Evolutionary conservation across 2,329 filamentous ascomycete species (phyloP), one percentile per base, ranked within the genome.

Genomic region (Madurella fahalii): DNA sequence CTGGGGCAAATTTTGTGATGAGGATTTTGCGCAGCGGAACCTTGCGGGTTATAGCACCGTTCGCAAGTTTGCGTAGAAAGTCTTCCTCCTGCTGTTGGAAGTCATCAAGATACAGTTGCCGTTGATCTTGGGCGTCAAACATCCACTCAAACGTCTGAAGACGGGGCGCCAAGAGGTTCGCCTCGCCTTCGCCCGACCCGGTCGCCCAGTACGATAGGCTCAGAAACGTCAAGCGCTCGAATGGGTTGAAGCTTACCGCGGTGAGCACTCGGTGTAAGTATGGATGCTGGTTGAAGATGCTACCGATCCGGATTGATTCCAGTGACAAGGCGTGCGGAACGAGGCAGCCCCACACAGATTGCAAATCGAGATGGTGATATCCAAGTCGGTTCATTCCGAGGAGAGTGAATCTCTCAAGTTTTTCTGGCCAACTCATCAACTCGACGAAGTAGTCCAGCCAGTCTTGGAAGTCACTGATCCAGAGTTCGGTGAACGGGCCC

Each of bases 101-200:
- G 44, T 18, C 2, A n/a, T 46, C 17, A 15, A 52, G 20, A 16
- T 30, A 18, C 34, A 46, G 7, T 30, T 15, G 12, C 20, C 50
- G 50, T 15, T 37, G 34, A 37, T 11, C 13, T 37, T 37, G 13
- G 32, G 16, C 13, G 31, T 52, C 34, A 15, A 47, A 52, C 1
- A 8, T 15, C 50, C 50, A 47, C 39, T 52, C 50, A 13, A 52
- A 52, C 13, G 11, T 20, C 25, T 52, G 18, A 30, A 52, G 43
- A n/a, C 13, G 9, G 7, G 50, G 50, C 5, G 50, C 50, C 3
- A 52, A 30, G n/a, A 52, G 20, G 7, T 30, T 5, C 11, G 16
- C 12, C 16, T 34, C 37, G 4, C 34, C 16, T n/a, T 2, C 11
- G 16, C 16, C 37, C 5, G 25, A 25, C n/a, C 50, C 50, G 9